A percentile compares a stretch with the other conserved stretches of the same genome.
Conservation (phyloP, 306 rosid genomes). For the Alnus glutinosa region DNA sequence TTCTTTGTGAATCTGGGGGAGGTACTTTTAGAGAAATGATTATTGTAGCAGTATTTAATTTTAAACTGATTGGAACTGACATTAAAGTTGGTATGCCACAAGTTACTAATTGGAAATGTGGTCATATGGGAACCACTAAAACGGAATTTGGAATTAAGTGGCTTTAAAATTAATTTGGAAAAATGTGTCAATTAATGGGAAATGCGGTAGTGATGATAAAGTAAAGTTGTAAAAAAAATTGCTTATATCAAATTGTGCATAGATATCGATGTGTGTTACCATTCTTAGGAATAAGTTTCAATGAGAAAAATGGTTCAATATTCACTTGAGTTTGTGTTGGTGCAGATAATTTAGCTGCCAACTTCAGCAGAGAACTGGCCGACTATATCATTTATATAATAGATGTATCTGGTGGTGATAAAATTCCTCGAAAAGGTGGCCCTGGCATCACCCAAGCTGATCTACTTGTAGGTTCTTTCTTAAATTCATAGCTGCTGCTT, state of each 20-base stretch:
- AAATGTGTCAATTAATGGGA: not conserved
- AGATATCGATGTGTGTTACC: not conserved
- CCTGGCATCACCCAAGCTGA: constrained; percentile 99
- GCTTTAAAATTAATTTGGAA: not conserved
- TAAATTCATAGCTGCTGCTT: constrained; percentile 12
- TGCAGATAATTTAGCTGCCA: constrained; percentile 97
- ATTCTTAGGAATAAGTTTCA: constrained; percentile 6
- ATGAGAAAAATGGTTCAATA: constrained; percentile 7
- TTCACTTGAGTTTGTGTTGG: constrained; percentile 27
- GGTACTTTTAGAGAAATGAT: constrained; percentile 41
- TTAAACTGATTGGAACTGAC: not conserved
- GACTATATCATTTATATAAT: constrained; percentile 95
- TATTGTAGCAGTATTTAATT: constrained; percentile 2
- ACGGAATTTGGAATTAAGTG: not conserved
- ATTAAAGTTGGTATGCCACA: not conserved
- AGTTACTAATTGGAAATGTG: constrained; percentile 5
- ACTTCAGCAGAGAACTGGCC: constrained; percentile 97
- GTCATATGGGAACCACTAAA: not conserved
- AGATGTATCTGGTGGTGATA: constrained; percentile 95
- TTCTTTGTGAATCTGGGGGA: constrained; percentile 99
- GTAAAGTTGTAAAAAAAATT: not conserved
- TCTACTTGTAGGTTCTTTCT: constrained; percentile 69
- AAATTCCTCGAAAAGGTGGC: constrained; percentile 98
- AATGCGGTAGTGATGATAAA: not conserved
- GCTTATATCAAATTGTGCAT: not conserved